Evolutionary conservation across 202 grass and related monocot species (phyloP).

Genomic region (Hordeum pubiflorum): DNA sequence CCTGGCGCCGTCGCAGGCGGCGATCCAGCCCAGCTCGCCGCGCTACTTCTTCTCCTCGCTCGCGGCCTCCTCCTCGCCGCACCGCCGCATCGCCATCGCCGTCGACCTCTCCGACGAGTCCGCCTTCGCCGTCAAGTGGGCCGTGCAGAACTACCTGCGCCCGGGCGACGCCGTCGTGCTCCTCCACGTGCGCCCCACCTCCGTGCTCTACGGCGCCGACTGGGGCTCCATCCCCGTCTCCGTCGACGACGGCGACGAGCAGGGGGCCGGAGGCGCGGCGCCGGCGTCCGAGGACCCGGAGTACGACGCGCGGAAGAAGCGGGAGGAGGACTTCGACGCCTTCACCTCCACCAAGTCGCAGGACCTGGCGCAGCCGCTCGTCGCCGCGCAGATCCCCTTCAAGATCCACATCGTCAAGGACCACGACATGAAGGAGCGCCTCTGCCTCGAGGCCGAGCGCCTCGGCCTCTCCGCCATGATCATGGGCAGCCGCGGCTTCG

Average conservation of each 20-base stretch:
- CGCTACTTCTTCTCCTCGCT: constrained; percentile 56
- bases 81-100: constrained; percentile 80
- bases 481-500: constrained; percentile 83
- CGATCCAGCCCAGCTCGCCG: constrained; percentile 51
- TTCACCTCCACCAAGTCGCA: constrained; percentile 71
- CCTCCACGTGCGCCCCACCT: constrained; percentile 72
- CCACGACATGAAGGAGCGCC: constrained; percentile 89
- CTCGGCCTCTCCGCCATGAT: constrained; percentile 70
- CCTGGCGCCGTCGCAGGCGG: constrained; percentile 20
- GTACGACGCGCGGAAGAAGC: constrained; percentile 45
- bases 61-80: constrained; percentile 26
- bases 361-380: constrained; percentile 69
- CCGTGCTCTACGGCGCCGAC: constrained; percentile 77
- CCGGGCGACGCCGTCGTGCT: constrained; percentile 81
- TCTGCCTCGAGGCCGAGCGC: constrained; percentile 67
- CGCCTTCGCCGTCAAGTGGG: constrained; percentile 80
- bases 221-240: constrained; percentile 72
- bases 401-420: constrained; percentile 90
- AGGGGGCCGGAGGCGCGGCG: background rate
- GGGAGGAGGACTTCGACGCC: constrained; percentile 75
- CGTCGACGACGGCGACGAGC: constrained; percentile 24
- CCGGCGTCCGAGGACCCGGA: constrained; percentile 21
- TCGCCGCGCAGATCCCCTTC: constrained; percentile 54
- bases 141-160: constrained; percentile 90
- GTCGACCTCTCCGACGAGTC: constrained; percentile 93